Evolutionary conservation across 495 filamentous ascomycete species (phyloP), one percentile per base, ranked within the genome.

Genomic region (Lasiosphaeriaceae sp.): DNA sequence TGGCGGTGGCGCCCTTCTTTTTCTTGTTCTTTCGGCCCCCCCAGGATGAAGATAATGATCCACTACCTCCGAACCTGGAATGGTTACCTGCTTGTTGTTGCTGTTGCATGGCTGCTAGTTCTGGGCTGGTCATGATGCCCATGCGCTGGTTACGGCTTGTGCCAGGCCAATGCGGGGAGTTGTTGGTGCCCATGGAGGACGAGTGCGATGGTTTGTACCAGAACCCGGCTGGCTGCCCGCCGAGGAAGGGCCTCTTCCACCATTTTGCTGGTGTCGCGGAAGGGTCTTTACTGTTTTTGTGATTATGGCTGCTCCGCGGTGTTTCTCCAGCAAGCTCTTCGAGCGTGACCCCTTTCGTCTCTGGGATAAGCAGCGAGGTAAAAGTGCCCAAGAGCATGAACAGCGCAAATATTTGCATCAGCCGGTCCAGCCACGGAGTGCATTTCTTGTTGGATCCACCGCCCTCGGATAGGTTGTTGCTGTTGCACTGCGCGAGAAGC

Each of bases 381-480:
- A 88, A 75, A 51, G 82, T 75, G 59, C 88, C 88, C 49, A 72
- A 79, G 34, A 90, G 76, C 88, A 92, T 90, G 72, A 91, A 90
- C 24, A 82, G 72, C 12, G 85, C 86, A 67, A 87, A 91, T 56
- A 92, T 90, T 71, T 90, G 77, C 85, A 90, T 87, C 44, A 91
- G 80, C 58, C 89, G 84, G 71, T 90, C 84, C 51, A 92, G 74
- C 86, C 87, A 90, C 0, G 87, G 87, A 6, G 67, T 70, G 39
- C 70, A 70, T 19, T 22, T 22, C n/a, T 19, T 19, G 9, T 47
- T 69, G 53, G 76, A 80, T 52, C 77, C 71, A 4, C 67, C 70
- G 7, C 7, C 8, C 12, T 43, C 39, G 39, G 39, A 14, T 11
- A 17, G 5, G 39, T 14, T 17, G 39, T 6, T 17, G 7, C 7